phyloP scores from a whole-genome alignment of 768 basidiomycete genomes.

The Mycena belliarum region DNA sequence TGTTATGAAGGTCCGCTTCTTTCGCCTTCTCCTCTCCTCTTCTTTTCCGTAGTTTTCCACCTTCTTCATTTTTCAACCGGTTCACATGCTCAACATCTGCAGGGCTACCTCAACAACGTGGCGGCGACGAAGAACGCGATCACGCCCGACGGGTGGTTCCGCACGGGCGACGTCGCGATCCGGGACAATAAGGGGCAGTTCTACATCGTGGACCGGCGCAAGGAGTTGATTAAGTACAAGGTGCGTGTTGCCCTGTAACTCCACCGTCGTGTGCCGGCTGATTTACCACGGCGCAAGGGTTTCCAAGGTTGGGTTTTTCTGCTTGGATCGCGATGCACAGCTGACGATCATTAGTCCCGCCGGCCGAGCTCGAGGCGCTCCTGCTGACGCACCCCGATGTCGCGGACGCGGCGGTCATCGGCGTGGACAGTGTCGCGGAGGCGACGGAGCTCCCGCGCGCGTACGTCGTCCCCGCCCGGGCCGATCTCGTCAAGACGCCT shows the following conservation, averaged over 20 bases:
- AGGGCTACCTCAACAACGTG: slow-evolving; percentile 66
- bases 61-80: too few relatives aligned
- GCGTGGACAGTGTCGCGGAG: slow-evolving; percentile 48
- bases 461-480: slow-evolving; percentile 42
- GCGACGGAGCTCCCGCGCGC: slow-evolving; percentile 70
- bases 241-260: slow-evolving; percentile 22
- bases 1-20: slow-evolving; percentile 57
- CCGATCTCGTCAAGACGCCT: slow-evolving; percentile 16
- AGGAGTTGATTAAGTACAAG: slow-evolving; percentile 64
- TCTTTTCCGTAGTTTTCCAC: too few relatives aligned
- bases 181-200: slow-evolving; percentile 61
- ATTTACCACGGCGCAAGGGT: background rate
- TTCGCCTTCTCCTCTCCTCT: too few relatives aligned
- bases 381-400: slow-evolving; percentile 61
- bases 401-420: slow-evolving; percentile 68
- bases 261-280: background rate
- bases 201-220: slow-evolving; percentile 58
- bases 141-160: slow-evolving; percentile 65
- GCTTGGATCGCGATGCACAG: too few relatives aligned
- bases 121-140: slow-evolving; percentile 58
- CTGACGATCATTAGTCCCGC: slow-evolving; percentile 46
- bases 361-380: slow-evolving; percentile 67
- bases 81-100: too few relatives aligned
- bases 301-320: slow-evolving; percentile 8
- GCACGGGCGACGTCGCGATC: slow-evolving; percentile 69